These are phyloP conservation scores for Limnanthes douglasii DNA, from an alignment of 345 rosid species.

Conservation along the genomic window DNA sequence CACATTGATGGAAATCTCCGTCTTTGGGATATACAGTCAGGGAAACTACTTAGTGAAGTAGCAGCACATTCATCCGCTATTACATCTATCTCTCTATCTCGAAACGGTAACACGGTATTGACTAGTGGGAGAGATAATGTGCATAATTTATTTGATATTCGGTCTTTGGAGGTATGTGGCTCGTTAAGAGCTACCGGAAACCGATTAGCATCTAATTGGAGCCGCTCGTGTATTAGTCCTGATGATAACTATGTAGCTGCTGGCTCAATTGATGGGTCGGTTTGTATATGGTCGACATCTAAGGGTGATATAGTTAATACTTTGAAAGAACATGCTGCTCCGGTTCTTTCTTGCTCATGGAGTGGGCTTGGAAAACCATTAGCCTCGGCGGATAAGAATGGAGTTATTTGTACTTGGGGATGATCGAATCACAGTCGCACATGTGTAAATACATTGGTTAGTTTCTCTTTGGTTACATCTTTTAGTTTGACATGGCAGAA, in stretches of 20 bases:
- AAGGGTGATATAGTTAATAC: slow-evolving; percentile 57
- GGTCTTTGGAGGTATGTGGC: slow-evolving; percentile 79
- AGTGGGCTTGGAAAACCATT: slow-evolving; percentile 87
- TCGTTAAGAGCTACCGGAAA: slow-evolving; percentile 66
- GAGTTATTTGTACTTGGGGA: slow-evolving; percentile 72
- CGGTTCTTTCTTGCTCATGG: slow-evolving; percentile 89
- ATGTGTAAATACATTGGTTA: slow-evolving; percentile 5
- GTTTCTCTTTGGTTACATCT: no score
- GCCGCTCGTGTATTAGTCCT: slow-evolving; percentile 89
- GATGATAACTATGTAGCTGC: slow-evolving; percentile 80
- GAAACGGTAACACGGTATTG: slow-evolving; percentile 55
- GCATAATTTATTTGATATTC: slow-evolving; percentile 75
- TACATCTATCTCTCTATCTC: slow-evolving; percentile 55
- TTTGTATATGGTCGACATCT: slow-evolving; percentile 68
- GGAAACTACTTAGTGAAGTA: slow-evolving; percentile 73
- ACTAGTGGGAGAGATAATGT: slow-evolving; percentile 89
- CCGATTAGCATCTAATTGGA: slow-evolving; percentile 89
- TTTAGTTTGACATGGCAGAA: no score
- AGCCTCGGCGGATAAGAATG: slow-evolving; percentile 78
- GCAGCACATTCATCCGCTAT: slow-evolving; percentile 81
- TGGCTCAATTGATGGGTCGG: slow-evolving; percentile 77
- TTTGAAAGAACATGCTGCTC: slow-evolving; percentile 64
- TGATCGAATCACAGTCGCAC: slow-evolving; percentile 11
- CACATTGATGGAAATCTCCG: slow-evolving; percentile 95
- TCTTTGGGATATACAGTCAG: slow-evolving; percentile 83